These are phyloP conservation scores for Hypoxylon sp. DNA, from an alignment of 2,329 filamentous ascomycete genomes.

Conservation along the genomic window DNA sequence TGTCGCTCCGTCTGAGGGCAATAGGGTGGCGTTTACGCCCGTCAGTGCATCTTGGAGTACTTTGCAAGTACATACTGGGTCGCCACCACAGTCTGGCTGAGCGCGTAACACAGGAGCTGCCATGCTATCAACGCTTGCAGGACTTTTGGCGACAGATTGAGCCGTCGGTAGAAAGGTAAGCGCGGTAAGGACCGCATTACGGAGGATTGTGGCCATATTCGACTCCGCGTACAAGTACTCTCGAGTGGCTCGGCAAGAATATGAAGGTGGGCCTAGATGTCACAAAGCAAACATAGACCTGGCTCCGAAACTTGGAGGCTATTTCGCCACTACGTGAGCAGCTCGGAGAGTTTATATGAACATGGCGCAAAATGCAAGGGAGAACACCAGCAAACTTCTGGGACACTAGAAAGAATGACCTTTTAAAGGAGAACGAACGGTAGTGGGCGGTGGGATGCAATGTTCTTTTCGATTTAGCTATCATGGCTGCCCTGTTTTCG, in stretches of 20 bases:
- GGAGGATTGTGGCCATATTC: conserved; percentile 31
- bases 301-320: background rate
- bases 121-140: conserved; percentile 5
- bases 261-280: conserved; percentile 3
- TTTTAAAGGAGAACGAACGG: conserved; percentile 23
- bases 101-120: conserved; percentile 11
- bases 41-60: conserved; percentile 26
- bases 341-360: conserved; percentile 17
- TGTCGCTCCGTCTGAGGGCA: conserved; percentile 29
- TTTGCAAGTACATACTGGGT: conserved; percentile 35
- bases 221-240: conserved; percentile 1
- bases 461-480: conserved; percentile 37
- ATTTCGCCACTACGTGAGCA: conserved; percentile 14
- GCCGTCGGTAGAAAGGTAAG: conserved; percentile 25
- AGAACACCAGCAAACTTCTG: conserved; percentile 14
- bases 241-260: background rate
- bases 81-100: conserved; percentile 12
- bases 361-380: conserved; percentile 10
- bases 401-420: conserved; percentile 26
- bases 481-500: conserved; percentile 32
- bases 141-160: conserved; percentile 13
- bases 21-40: conserved; percentile 29
- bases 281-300: conserved; percentile 9
- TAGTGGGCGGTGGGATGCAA: conserved; percentile 25
- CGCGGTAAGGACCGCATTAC: conserved; percentile 27